Evolutionary conservation across 2,329 filamentous ascomycete species (phyloP).

Genomic region (Drechslerella stenobrocha): DNA sequence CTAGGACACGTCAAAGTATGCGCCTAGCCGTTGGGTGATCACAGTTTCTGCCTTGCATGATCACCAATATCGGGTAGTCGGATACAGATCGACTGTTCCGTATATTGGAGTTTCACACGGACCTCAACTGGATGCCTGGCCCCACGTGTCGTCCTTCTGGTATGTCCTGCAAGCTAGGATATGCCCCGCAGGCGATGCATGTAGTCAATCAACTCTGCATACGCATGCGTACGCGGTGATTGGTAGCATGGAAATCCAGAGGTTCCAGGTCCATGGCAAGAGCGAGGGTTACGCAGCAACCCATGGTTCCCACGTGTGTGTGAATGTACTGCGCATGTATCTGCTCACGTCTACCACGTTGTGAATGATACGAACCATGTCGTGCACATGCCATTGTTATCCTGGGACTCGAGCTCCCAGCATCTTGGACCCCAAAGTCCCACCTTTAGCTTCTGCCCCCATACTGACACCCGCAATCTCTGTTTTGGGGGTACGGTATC

Average conservation of each 20-base stretch:
- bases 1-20: neutral
- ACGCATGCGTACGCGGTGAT: neutral
- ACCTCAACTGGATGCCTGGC: neutral
- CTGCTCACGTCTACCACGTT: neutral
- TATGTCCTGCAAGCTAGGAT: neutral
- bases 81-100: no score
- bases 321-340: no score
- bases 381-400: neutral
- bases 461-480: no score
- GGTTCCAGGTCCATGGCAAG: neutral
- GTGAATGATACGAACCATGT: neutral
- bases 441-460: no score
- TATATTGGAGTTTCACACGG: neutral
- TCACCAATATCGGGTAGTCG: neutral
- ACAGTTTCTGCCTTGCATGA: neutral
- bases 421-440: neutral
- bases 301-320: slow-evolving; percentile 3
- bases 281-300: neutral
- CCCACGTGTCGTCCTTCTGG: neutral
- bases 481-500: no score
- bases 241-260: neutral
- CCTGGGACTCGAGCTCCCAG: neutral
- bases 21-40: neutral
- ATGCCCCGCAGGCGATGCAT: neutral
- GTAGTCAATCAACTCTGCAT: neutral